Conservation (phyloP, 192 early-diverging fungal species). For the Bifiguratus adelaidae region DNA sequence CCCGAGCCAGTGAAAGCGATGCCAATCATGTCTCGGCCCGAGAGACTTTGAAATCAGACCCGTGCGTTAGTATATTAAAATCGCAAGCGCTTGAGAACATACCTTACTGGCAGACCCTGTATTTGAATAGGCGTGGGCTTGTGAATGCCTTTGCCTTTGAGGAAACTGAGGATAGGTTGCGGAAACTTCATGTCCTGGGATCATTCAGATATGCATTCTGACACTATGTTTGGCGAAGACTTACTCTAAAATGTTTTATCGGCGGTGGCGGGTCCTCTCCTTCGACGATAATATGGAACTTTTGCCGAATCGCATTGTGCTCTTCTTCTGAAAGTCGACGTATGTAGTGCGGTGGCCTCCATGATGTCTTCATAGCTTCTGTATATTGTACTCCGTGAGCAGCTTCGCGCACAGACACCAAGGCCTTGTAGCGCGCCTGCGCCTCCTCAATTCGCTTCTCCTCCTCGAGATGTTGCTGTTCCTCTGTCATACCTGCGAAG, state of each 20-base stretch:
- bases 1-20: slow-evolving; percentile 98
- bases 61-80: not conserved
- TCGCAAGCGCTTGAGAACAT: slow-evolving; percentile 7
- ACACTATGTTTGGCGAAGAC: not conserved
- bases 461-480: slow-evolving; percentile 73
- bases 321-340: slow-evolving; percentile 39
- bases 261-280: slow-evolving; percentile 81
- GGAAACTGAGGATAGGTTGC: slow-evolving; percentile 59
- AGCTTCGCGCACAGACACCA: slow-evolving; percentile 78
- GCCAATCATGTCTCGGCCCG: slow-evolving; percentile 95
- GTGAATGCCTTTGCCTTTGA: slow-evolving; percentile 73
- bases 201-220: not conserved
- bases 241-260: slow-evolving; percentile 60
- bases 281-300: slow-evolving; percentile 84
- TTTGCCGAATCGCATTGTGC: slow-evolving; percentile 49
- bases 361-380: slow-evolving; percentile 77
- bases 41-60: slow-evolving; percentile 28
- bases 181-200: slow-evolving; percentile 80
- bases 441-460: slow-evolving; percentile 77
- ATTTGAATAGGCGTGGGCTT: slow-evolving; percentile 94
- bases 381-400: slow-evolving; percentile 81
- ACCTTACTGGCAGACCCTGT: slow-evolving; percentile 89
- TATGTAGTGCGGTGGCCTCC: slow-evolving; percentile 71
- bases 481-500: slow-evolving; percentile 32
- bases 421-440: slow-evolving; percentile 63